Evolutionary conservation across 768 basidiomycete genomes (phyloP).

Genomic region (Agrocybe praecox): DNA sequence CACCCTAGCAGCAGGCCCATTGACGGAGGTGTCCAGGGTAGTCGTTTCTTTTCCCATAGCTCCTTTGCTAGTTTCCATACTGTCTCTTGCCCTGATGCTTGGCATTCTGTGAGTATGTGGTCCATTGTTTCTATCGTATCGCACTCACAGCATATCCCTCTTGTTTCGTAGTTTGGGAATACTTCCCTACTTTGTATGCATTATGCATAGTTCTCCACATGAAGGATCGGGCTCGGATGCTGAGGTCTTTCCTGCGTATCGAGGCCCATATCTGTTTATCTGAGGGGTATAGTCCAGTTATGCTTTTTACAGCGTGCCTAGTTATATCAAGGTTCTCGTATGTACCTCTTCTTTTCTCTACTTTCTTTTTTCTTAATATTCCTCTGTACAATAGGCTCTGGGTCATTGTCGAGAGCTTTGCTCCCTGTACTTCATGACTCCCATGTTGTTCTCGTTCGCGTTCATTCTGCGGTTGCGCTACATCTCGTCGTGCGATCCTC

Average conservation of each 20-base stretch:
- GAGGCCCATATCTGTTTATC: slow-evolving; percentile 2
- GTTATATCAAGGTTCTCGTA: background rate
- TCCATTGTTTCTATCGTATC: slow-evolving; percentile 23
- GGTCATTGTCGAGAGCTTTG: background rate
- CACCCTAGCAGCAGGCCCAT: slow-evolving; percentile 23
- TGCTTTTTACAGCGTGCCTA: background rate
- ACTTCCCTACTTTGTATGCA: slow-evolving; percentile 20
- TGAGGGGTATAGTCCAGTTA: background rate
- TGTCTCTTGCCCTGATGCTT: slow-evolving; percentile 15
- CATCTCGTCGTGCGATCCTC: too few species aligned
- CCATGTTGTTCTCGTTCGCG: background rate
- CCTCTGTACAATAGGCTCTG: background rate
- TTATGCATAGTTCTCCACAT: slow-evolving; percentile 26
- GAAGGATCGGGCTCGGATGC: slow-evolving; percentile 9
- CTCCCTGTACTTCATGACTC: background rate
- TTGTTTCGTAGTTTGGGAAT: slow-evolving; percentile 12
- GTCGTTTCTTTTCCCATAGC: slow-evolving; percentile 13
- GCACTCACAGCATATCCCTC: slow-evolving; percentile 17
- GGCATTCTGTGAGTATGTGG: slow-evolving; percentile 28
- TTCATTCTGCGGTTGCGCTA: too few species aligned
- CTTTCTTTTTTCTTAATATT: background rate
- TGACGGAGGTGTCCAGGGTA: slow-evolving; percentile 6
- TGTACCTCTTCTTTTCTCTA: background rate
- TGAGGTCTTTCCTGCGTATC: background rate
- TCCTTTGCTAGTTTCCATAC: slow-evolving; percentile 22